Evolutionary conservation across 2,329 filamentous ascomycete genomes (phyloP).

Genomic region (Botryotinia narcissicola): DNA sequence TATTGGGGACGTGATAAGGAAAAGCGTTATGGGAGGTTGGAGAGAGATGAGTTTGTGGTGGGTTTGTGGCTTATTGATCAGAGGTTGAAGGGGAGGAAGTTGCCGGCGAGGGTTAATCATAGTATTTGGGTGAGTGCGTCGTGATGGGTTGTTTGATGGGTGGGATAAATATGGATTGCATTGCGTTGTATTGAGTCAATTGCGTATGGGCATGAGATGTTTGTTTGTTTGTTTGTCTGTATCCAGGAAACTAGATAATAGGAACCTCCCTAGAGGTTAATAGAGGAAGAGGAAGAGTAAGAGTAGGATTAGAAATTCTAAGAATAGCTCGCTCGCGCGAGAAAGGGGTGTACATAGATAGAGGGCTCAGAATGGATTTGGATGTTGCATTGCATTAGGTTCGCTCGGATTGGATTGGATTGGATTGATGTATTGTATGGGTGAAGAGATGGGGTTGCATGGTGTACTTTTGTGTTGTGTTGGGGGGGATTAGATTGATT

Average conservation of each 20-base stretch:
- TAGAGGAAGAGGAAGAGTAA: background rate
- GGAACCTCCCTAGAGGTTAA: background rate
- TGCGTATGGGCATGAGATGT: background rate
- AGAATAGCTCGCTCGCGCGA: background rate
- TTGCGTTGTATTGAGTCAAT: background rate
- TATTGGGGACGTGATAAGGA: slow-evolving; percentile 46
- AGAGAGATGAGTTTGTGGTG: slow-evolving; percentile 73
- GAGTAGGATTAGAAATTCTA: background rate
- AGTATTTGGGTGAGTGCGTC: slow-evolving; percentile 73
- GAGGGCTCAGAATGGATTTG: background rate
- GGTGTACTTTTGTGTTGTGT: background rate
- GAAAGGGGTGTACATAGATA: background rate
- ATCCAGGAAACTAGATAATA: background rate
- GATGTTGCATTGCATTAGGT: background rate
- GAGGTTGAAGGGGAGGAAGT: slow-evolving; percentile 73
- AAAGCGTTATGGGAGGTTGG: slow-evolving; percentile 54
- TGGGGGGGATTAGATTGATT: no score
- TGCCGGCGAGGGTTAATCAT: slow-evolving; percentile 66
- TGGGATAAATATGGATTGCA: background rate
- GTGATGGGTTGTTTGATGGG: slow-evolving; percentile 39
- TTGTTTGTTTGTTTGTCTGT: background rate
- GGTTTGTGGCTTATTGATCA: slow-evolving; percentile 83
- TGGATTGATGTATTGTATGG: background rate
- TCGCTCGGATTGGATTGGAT: background rate
- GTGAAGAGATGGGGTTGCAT: background rate